phyloP scores from a whole-genome alignment of 306 rosid genomes.

The Vigna mungo region DNA sequence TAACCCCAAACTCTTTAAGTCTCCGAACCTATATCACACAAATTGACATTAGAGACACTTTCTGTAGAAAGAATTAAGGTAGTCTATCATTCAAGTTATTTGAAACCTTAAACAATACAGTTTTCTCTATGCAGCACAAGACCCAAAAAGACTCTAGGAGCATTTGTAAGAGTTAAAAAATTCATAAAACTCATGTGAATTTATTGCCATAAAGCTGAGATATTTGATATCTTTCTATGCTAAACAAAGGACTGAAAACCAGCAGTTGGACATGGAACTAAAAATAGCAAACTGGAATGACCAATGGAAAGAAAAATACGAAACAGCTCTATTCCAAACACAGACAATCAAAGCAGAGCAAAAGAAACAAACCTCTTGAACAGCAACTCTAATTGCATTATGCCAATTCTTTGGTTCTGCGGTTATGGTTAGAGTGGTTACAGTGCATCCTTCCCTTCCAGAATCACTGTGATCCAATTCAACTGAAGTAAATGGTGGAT shows the following conservation, averaged over 20 bases:
- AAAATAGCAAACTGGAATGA: slow-evolving; percentile 34
- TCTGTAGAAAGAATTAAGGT: slow-evolving; percentile 22
- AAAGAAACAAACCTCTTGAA: slow-evolving; percentile 83
- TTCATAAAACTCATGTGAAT: slow-evolving; percentile 18
- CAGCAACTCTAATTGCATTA: slow-evolving; percentile 92
- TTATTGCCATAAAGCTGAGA: background rate
- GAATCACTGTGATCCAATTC: slow-evolving; percentile 99
- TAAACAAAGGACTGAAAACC: slow-evolving; percentile 22
- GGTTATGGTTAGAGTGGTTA: slow-evolving; percentile 94
- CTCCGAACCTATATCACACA: slow-evolving; percentile 79
- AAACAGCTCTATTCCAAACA: slow-evolving; percentile 24
- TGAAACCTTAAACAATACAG: slow-evolving; percentile 22
- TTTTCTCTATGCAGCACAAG: slow-evolving; percentile 10
- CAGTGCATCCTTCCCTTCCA: slow-evolving; percentile 99
- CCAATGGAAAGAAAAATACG: slow-evolving; percentile 18
- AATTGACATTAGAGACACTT: slow-evolving; percentile 37
- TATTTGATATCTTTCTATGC: slow-evolving; percentile 17
- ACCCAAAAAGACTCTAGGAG: slow-evolving; percentile 28
- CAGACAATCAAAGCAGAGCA: slow-evolving; percentile 36
- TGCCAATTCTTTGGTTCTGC: slow-evolving; percentile 98
- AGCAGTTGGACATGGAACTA: slow-evolving; percentile 13
- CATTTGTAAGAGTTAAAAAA: background rate
- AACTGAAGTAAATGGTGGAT: slow-evolving; percentile 97
- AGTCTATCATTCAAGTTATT: slow-evolving; percentile 31
- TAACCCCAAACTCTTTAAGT: slow-evolving; percentile 97